Evolutionary conservation across 805 yeast species (phyloP).

Genomic region (Torulaspora franciscae): DNA sequence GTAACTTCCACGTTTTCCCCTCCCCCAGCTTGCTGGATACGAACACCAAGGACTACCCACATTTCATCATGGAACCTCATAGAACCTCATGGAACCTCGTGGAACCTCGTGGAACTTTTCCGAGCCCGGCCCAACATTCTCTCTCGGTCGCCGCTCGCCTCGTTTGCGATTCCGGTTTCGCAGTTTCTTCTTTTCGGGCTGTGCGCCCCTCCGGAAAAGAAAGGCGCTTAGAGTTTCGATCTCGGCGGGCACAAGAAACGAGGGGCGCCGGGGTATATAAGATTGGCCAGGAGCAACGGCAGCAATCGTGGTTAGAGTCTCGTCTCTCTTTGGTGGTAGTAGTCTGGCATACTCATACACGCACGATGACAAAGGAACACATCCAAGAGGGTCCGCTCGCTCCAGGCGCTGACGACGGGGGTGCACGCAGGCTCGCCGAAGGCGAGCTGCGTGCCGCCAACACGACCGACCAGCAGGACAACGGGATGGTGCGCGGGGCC

Average conservation of each 20-base stretch:
- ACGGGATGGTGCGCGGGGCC: conserved; percentile 21
- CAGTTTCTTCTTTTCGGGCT: background rate
- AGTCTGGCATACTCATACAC: background rate
- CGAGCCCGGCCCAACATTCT: too few relatives aligned
- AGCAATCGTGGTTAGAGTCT: background rate
- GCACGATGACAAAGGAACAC: conserved; percentile 10
- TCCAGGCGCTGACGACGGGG: conserved; percentile 10
- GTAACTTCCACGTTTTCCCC: too few relatives aligned
- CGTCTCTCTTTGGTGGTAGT: too few relatives aligned
- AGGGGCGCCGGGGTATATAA: background rate
- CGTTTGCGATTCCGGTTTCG: background rate
- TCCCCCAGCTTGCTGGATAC: too few relatives aligned
- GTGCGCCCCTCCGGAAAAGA: background rate
- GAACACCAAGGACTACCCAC: too few relatives aligned
- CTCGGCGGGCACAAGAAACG: background rate
- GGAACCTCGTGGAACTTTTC: too few relatives aligned
- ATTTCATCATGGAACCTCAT: too few relatives aligned
- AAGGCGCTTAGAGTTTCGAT: background rate
- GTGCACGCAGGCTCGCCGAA: conserved; percentile 9
- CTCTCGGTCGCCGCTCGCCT: too few relatives aligned
- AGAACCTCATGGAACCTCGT: too few relatives aligned
- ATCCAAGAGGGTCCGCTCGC: conserved; percentile 15
- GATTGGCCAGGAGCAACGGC: background rate
- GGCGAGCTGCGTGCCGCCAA: conserved; percentile 12
- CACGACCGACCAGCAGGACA: conserved; percentile 2